Percentiles rank a stretch among this genome's conserved stretches.
phyloP scores from a whole-genome alignment of 1,284 basidiomycete species.

The Meripilus lineatus region DNA sequence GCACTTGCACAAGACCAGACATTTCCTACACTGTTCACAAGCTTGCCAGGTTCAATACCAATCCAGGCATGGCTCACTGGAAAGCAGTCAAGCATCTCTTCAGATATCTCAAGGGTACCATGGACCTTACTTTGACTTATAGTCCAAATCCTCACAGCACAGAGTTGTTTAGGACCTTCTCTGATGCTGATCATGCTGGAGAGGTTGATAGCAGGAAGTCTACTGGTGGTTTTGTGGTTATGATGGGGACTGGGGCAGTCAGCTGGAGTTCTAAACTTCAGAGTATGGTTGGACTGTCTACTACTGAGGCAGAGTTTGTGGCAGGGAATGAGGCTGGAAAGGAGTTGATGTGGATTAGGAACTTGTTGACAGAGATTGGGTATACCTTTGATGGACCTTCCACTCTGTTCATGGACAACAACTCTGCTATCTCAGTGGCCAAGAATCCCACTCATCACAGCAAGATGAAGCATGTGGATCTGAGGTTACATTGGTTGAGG shows the following conservation, averaged over 20 bases:
- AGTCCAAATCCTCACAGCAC: no score
- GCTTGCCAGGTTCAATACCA: constrained; percentile 29
- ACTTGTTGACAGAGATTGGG: constrained; percentile 16
- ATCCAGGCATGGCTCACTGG: constrained; percentile 27
- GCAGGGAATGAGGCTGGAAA: constrained; percentile 25
- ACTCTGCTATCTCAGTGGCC: constrained; percentile 25
- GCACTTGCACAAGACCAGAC: constrained; percentile 29
- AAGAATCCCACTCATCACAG: constrained; percentile 22
- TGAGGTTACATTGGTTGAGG: constrained; percentile 25
- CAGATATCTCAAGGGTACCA: no score
- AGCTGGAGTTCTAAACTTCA: no score
- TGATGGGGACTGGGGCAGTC: no score
- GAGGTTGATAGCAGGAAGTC: no score
- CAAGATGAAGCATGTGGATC: constrained; percentile 32
- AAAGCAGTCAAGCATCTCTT: constrained; percentile 28
- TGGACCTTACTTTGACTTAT: no score
- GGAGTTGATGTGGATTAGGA: constrained; percentile 20
- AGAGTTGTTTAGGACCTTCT: no score
- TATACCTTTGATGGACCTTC: constrained; percentile 5
- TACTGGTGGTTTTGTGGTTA: no score
- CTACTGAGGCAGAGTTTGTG: no score
- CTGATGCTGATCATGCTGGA: no score
- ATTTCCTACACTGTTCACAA: constrained; percentile 32
- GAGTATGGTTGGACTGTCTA: no score
- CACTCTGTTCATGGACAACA: constrained; percentile 27